A percentile compares a stretch with the other conserved stretches of the same genome.
These are phyloP conservation scores for Beauveria pseudobassiana DNA, from an alignment of 2,329 filamentous ascomycete species.

Conservation along the genomic window DNA sequence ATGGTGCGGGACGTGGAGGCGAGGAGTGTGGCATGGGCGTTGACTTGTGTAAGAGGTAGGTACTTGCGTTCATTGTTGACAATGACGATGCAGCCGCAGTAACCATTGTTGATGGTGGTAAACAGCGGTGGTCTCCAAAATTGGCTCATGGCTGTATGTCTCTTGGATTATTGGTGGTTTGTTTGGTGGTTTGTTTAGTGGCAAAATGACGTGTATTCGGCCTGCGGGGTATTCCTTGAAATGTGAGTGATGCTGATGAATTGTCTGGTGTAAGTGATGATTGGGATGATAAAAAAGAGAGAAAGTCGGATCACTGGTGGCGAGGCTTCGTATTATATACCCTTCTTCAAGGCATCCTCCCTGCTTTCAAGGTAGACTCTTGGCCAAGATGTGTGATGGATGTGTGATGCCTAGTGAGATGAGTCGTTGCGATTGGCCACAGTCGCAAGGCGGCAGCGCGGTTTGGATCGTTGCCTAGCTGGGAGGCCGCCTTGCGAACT, in stretches of 20 bases:
- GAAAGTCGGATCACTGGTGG: not conserved
- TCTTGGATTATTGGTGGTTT: not conserved
- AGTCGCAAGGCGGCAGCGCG: not conserved
- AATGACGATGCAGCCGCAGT: constrained; percentile 30
- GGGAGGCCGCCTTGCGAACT: constrained; percentile 7
- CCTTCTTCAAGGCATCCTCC: not conserved
- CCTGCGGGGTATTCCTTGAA: not conserved
- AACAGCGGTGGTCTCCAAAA: not conserved
- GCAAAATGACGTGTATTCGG: not conserved
- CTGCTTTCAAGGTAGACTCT: not conserved
- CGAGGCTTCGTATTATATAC: not conserved
- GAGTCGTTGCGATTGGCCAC: not conserved
- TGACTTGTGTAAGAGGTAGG: constrained; percentile 51
- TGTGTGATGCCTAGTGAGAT: constrained; percentile 7
- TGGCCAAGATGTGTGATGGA: not conserved
- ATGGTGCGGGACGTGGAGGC: constrained; percentile 42
- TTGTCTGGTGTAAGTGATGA: not conserved
- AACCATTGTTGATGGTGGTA: not conserved
- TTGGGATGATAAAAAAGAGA: not conserved
- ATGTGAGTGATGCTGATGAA: not conserved
- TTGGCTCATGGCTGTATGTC: not conserved
- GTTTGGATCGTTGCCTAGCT: not conserved
- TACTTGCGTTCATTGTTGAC: constrained; percentile 26
- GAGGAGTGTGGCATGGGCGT: constrained; percentile 54
- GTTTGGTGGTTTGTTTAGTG: not conserved